Base-by-base conservation (phyloP, 2,329 filamentous ascomycete genomes). In the Ophiocordyceps polyrhachis-furcata region DNA sequence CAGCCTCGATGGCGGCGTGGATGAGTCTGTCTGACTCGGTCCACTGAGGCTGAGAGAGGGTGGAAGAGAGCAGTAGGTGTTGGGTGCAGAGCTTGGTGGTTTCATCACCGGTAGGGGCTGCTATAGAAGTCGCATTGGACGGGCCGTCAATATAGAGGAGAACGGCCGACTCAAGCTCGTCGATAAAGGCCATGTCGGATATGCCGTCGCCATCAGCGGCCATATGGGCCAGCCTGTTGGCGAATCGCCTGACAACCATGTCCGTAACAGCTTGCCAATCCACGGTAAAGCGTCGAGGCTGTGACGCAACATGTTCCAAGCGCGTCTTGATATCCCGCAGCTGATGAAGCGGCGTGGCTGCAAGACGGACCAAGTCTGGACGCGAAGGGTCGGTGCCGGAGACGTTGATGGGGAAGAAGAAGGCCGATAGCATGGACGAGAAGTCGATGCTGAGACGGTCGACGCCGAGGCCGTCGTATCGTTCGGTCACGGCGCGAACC, bases 231-330 rank as follows among this genome's bases (percentile, higher is more conserved):
- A 87, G 59, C 21, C 75, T 65, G 29, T 70, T 62, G 4, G 70
- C 68, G 52, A 81, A 85, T 1, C 81, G 70, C 5, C 65, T 56
- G 4, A 83, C 65, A 4, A 87, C 63, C 65, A 81, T 69, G 51
- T 88, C 83, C 0, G 70, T 67, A 1, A 81, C 63, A 3, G 50
- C 54, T 54, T 86, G 82, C 83, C 83, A 87, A 52, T 83, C 63
- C 23, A 73, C 55, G 17, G 53, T 49, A 21, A 49, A 51, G 43
- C 49, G 54, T 25, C 52, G 23, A 13, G 59, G 57, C 12, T 59
- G 50, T 28, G 59, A 49, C 1, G 71, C 59, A 41, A 74, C 58
- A 0, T 55, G 46, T 3, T 59, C 59, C 1, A 81, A 55, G 19
- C 74, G 68, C 0, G 53, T 48, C 40, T 65, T 61, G 43, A 69